phyloP scores from a whole-genome alignment of 371 early-diverging fungal genomes.

The Rhizomucor pusillus region DNA sequence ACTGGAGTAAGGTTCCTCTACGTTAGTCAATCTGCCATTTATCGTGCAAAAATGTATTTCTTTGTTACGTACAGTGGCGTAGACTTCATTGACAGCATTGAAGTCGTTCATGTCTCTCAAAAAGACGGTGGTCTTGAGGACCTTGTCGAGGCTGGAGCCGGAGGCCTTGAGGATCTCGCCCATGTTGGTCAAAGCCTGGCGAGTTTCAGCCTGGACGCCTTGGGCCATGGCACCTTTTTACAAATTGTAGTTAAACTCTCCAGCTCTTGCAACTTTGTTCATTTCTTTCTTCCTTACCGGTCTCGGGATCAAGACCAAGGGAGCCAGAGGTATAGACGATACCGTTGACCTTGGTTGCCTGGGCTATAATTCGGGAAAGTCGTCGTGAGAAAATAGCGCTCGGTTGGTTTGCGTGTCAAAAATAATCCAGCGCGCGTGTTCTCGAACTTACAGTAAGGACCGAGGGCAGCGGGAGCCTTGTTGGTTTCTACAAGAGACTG shows the following conservation, averaged over 20 bases:
- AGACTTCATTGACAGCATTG: conserved; percentile 81
- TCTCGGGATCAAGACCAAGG: conserved; percentile 67
- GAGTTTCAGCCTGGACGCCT: conserved; percentile 67
- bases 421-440: neutral
- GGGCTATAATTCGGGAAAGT: conserved; percentile 41
- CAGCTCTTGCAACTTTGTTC: neutral
- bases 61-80: conserved; percentile 50
- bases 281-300: conserved; percentile 20
- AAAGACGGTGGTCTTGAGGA: conserved; percentile 93
- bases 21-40: neutral
- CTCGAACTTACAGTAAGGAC: conserved; percentile 77
- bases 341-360: conserved; percentile 84
- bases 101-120: conserved; percentile 90
- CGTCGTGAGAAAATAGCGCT: neutral
- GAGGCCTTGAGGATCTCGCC: conserved; percentile 74
- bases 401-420: too few species aligned
- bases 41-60: neutral
- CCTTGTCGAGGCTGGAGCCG: conserved; percentile 69
- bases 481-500: conserved; percentile 47
- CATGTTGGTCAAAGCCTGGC: conserved; percentile 78
- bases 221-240: conserved; percentile 54
- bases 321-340: conserved; percentile 85
- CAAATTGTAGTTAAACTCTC: neutral
- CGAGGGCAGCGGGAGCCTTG: conserved; percentile 74
- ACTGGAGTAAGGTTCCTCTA: conserved; percentile 24